A percentile compares a stretch with the other conserved stretches of the same genome.
phyloP scores from a whole-genome alignment of 495 filamentous ascomycete genomes.

The Clavariopsis aquatica region DNA sequence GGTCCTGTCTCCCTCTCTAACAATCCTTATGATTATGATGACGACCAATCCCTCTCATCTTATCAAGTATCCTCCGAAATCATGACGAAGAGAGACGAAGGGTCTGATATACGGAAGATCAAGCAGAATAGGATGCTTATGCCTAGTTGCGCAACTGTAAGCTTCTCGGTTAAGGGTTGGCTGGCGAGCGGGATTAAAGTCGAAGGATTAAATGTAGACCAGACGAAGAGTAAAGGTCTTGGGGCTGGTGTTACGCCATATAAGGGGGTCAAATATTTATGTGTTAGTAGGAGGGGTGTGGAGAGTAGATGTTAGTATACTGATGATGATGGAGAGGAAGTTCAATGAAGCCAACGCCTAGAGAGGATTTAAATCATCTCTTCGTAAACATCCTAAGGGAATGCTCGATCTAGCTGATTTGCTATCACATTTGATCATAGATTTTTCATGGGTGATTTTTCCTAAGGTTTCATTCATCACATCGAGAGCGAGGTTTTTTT shows the following conservation, averaged over 20 bases:
- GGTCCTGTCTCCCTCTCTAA: conserved; percentile 8
- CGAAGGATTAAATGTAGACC: conserved; percentile 81
- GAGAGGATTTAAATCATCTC: too few relatives aligned
- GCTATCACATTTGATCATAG: too few relatives aligned
- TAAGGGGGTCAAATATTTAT: conserved; percentile 97
- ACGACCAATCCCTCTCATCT: conserved; percentile 45
- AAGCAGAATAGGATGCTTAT: conserved; percentile 81
- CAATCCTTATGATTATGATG: conserved; percentile 50
- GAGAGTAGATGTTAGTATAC: conserved; percentile 62
- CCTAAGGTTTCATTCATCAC: too few relatives aligned
- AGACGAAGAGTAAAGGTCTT: conserved; percentile 80
- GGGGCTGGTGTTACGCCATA: conserved; percentile 90
- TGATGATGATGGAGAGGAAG: background rate
- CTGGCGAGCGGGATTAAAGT: conserved; percentile 91
- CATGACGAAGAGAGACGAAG: conserved; percentile 41
- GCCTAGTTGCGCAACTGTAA: conserved; percentile 83
- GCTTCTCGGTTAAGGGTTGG: conserved; percentile 93
- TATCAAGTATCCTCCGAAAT: conserved; percentile 47
- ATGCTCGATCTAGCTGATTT: too few relatives aligned
- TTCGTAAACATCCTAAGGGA: too few relatives aligned
- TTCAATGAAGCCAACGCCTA: too few relatives aligned
- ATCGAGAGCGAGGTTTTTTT: too few relatives aligned
- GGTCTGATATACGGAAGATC: conserved; percentile 55
- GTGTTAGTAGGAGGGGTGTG: conserved; percentile 80
- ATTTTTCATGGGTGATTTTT: too few relatives aligned